A percentile compares a stretch with the other conserved stretches of the same genome.
phyloP scores from a whole-genome alignment of 371 early-diverging fungal species.

The Apophysomyces ossiformis region DNA sequence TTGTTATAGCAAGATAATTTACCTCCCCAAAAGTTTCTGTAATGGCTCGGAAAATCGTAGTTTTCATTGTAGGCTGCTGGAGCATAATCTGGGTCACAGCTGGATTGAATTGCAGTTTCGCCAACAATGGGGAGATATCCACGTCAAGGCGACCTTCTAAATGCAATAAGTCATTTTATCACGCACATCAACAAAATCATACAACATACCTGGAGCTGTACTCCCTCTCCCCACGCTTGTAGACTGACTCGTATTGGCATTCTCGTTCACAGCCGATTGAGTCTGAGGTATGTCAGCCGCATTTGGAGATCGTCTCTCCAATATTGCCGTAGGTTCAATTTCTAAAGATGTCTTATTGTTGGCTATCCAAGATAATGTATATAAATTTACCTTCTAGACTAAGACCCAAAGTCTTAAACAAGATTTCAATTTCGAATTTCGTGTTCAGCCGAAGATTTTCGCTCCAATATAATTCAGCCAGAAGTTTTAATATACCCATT shows the following conservation, averaged over 20 bases:
- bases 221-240: not conserved
- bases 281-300: slow-evolving; percentile 23
- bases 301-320: slow-evolving; percentile 65
- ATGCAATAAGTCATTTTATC: not conserved
- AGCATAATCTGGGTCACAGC: slow-evolving; percentile 76
- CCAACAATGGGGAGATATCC: slow-evolving; percentile 34
- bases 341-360: slow-evolving; percentile 33
- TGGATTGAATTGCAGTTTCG: slow-evolving; percentile 38
- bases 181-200: not conserved
- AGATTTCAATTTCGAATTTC: slow-evolving; percentile 96
- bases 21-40: slow-evolving; percentile 43
- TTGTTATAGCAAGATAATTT: not conserved
- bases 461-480: slow-evolving; percentile 91
- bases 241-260: not conserved
- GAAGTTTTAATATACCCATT: slow-evolving; percentile 88
- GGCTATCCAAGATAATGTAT: slow-evolving; percentile 5
- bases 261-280: not conserved
- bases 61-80: slow-evolving; percentile 83
- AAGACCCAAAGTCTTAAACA: slow-evolving; percentile 86
- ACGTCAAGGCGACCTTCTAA: slow-evolving; percentile 25
- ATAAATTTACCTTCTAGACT: slow-evolving; percentile 66
- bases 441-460: slow-evolving; percentile 92
- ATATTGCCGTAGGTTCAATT: slow-evolving; percentile 75
- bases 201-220: not conserved
- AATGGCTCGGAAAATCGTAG: slow-evolving; percentile 73